Evolutionary conservation across 805 yeast genomes (phyloP), one percentile per base, ranked within the genome.

Genomic region (Debaryomyces maramus): DNA sequence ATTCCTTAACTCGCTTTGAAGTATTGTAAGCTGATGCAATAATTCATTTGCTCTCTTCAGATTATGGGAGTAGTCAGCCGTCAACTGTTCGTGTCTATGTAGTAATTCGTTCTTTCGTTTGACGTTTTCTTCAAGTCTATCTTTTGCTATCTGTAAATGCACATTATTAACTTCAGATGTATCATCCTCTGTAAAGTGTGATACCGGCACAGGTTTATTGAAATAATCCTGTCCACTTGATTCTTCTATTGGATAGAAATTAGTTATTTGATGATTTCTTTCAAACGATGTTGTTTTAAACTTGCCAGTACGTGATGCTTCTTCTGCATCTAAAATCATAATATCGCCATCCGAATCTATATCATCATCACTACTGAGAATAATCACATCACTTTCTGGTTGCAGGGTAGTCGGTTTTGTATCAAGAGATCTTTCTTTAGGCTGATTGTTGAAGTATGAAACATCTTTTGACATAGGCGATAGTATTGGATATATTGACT

Each of bases 201-300:
- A 52, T 1, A 57, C 63, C 3, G 65, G 67, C 2, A 55, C 65
- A 3, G 67, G 67, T 35, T 47, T 41, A 38, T 62, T 61, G 36
- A 32, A 53, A 18, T 10, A 22, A 19, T 16, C 43, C 10, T 36
- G 38, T 1, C 30, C 26, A 11, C 19, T 28, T 27, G n/a, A 13
- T 3, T 19, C 11, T 11, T 27, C 17, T 2, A 16, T 23, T 7
- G 15, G 24, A n/a, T 21, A 17, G 14, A 14, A 32, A n/a, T 15
- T 19, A 13, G 17, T 6, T 11, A 15, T 5, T 6, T 6, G 11
- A 8, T 14, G 13, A n/a, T 20, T 24, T 20, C 40, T 35, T 22
- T 50, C 52, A 27, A 59, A 59, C 2, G 59, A 46, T n/a, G 52
- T 48, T 11, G 47, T 41, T 32, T 59, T 61, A 44, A 62, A 62